These are phyloP conservation scores for Trichoderma sp. DNA, from an alignment of 2,329 filamentous ascomycete genomes.

Conservation along the genomic window DNA sequence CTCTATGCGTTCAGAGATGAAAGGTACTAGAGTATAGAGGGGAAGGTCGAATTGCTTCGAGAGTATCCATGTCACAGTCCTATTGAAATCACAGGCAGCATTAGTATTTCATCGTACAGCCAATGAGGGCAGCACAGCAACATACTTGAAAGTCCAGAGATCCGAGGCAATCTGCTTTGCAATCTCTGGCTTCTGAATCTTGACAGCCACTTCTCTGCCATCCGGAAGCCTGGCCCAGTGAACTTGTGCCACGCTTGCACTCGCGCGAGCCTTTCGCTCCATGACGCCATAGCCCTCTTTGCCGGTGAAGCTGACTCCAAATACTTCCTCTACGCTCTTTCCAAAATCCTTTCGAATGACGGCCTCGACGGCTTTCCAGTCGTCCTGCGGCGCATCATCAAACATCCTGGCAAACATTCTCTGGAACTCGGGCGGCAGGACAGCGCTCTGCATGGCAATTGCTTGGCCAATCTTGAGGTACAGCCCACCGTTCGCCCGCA, in stretches of 20 bases:
- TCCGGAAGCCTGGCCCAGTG: slow-evolving; percentile 89
- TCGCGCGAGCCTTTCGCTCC: slow-evolving; percentile 67
- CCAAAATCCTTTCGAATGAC: slow-evolving; percentile 90
- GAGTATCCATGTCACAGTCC: slow-evolving; percentile 80
- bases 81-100: slow-evolving; percentile 38
- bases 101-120: not conserved
- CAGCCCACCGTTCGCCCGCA: slow-evolving; percentile 85
- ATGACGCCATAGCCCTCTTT: slow-evolving; percentile 69
- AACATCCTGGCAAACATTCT: slow-evolving; percentile 97
- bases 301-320: slow-evolving; percentile 81
- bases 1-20: slow-evolving; percentile 87
- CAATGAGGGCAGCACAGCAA: slow-evolving; percentile 4
- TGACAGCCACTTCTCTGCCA: slow-evolving; percentile 90
- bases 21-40: slow-evolving; percentile 86
- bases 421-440: slow-evolving; percentile 92
- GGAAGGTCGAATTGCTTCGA: slow-evolving; percentile 91
- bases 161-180: slow-evolving; percentile 90
- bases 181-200: slow-evolving; percentile 96
- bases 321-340: slow-evolving; percentile 85
- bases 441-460: slow-evolving; percentile 95
- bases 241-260: slow-evolving; percentile 93
- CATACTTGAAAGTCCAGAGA: slow-evolving; percentile 88
- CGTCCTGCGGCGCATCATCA: slow-evolving; percentile 93
- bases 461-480: slow-evolving; percentile 99
- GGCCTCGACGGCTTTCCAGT: slow-evolving; percentile 81